These are phyloP conservation scores for Macroventuria anomochaeta DNA, from an alignment of 2,329 filamentous ascomycete genomes.

Conservation along the genomic window DNA sequence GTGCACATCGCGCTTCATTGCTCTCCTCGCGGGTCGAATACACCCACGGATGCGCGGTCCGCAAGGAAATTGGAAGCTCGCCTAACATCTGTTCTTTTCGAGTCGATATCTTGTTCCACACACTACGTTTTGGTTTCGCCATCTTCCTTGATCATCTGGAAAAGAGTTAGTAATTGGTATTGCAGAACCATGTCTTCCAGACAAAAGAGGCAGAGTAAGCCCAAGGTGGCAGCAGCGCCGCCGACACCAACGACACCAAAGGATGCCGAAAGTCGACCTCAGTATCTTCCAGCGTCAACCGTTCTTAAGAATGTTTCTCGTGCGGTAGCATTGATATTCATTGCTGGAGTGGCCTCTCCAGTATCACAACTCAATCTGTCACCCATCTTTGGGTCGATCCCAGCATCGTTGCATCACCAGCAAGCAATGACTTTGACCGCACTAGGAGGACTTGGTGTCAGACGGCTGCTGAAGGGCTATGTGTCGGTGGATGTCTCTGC, in stretches of 20 bases:
- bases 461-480: conserved; percentile 62
- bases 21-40: conserved; percentile 32
- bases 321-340: conserved; percentile 55
- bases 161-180: conserved; percentile 17
- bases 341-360: conserved; percentile 70
- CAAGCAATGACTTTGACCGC: conserved; percentile 69
- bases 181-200: conserved; percentile 38
- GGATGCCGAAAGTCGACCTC: conserved; percentile 33
- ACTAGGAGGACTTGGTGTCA: conserved; percentile 75
- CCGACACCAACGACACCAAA: conserved; percentile 10
- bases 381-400: conserved; percentile 87
- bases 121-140: not conserved
- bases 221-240: conserved; percentile 30
- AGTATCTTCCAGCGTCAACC: conserved; percentile 30
- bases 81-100: conserved; percentile 30
- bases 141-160: not conserved
- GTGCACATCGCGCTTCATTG: conserved; percentile 2
- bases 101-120: not conserved
- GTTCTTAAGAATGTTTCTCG: conserved; percentile 41
- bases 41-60: conserved; percentile 32
- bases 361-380: conserved; percentile 78
- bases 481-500: conserved; percentile 55
- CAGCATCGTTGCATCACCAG: conserved; percentile 74
- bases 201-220: conserved; percentile 45
- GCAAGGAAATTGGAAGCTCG: conserved; percentile 23